Conservation (phyloP, 495 filamentous ascomycete species). For the Aspergillus affinis region DNA sequence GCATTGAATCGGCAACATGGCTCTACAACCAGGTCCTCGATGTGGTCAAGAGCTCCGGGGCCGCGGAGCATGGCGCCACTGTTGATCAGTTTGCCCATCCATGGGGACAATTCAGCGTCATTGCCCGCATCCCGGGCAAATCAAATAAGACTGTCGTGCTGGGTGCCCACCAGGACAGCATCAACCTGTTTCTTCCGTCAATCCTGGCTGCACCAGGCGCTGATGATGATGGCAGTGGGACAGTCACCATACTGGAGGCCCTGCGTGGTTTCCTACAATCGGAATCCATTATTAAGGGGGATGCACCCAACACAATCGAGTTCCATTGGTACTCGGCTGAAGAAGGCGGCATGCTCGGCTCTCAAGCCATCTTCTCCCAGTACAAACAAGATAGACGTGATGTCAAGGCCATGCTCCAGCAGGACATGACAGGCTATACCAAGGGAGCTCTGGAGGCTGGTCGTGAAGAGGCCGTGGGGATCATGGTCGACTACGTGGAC, state of each 20-base stretch:
- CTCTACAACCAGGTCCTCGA: constrained; percentile 71
- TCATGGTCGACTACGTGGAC: constrained; percentile 93
- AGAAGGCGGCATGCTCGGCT: constrained; percentile 84
- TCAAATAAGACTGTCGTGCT: constrained; percentile 79
- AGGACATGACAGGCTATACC: constrained; percentile 97
- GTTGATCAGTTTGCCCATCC: constrained; percentile 75
- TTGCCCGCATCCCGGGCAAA: constrained; percentile 88
- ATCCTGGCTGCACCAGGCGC: constrained; percentile 75
- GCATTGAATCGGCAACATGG: constrained; percentile 88
- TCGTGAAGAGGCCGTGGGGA: constrained; percentile 79
- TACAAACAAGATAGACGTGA: constrained; percentile 76
- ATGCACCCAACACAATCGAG: constrained; percentile 76
- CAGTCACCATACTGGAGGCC: constrained; percentile 75
- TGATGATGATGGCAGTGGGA: constrained; percentile 75
- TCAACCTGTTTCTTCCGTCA: constrained; percentile 86
- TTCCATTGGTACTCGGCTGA: constrained; percentile 97
- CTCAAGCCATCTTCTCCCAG: constrained; percentile 79
- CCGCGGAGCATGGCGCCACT: constrained; percentile 62
- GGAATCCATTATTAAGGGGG: constrained; percentile 50
- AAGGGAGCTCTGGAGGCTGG: constrained; percentile 82
- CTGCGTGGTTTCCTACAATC: constrained; percentile 62
- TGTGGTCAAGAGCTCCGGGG: constrained; percentile 68
- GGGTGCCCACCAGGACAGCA: constrained; percentile 78
- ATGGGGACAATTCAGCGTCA: constrained; percentile 90
- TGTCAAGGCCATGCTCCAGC: constrained; percentile 96